Evolutionary conservation across 1,284 basidiomycete genomes (phyloP).

Genomic region (Irpex lacteus): DNA sequence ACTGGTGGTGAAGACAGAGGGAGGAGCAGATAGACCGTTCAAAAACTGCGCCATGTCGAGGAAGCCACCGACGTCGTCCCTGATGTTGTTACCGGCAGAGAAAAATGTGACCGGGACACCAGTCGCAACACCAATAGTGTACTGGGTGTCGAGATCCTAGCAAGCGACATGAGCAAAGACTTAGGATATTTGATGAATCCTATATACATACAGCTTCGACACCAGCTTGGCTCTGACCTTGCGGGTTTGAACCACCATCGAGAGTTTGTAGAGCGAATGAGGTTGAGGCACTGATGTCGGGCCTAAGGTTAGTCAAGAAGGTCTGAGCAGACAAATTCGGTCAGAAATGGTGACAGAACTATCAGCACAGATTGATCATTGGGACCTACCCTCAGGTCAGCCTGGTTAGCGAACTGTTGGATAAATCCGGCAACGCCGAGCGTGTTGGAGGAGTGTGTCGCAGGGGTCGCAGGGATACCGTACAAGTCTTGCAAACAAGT

Average conservation of each 20-base stretch:
- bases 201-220: slow-evolving; percentile 19
- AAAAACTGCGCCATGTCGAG: slow-evolving; percentile 24
- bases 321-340: slow-evolving; percentile 31
- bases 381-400: slow-evolving; percentile 40
- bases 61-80: slow-evolving; percentile 19
- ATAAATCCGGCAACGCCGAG: slow-evolving; percentile 60
- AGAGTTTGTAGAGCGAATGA: slow-evolving; percentile 54
- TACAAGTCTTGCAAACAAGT: slow-evolving; percentile 54
- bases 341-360: neutral
- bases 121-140: slow-evolving; percentile 47
- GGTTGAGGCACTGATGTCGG: slow-evolving; percentile 46
- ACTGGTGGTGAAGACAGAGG: slow-evolving; percentile 50
- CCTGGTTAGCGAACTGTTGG: slow-evolving; percentile 49
- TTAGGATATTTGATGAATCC: slow-evolving; percentile 38
- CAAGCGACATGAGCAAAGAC: slow-evolving; percentile 51
- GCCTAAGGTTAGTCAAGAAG: slow-evolving; percentile 46
- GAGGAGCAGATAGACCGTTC: slow-evolving; percentile 37
- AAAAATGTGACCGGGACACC: slow-evolving; percentile 26
- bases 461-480: slow-evolving; percentile 44
- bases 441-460: slow-evolving; percentile 39
- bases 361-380: neutral
- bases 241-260: slow-evolving; percentile 52
- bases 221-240: slow-evolving; percentile 16
- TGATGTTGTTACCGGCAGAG: slow-evolving; percentile 40
- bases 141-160: slow-evolving; percentile 60